Evolutionary conservation across 2,329 filamentous ascomycete species (phyloP).

Genomic region (Exophiala bonariae): DNA sequence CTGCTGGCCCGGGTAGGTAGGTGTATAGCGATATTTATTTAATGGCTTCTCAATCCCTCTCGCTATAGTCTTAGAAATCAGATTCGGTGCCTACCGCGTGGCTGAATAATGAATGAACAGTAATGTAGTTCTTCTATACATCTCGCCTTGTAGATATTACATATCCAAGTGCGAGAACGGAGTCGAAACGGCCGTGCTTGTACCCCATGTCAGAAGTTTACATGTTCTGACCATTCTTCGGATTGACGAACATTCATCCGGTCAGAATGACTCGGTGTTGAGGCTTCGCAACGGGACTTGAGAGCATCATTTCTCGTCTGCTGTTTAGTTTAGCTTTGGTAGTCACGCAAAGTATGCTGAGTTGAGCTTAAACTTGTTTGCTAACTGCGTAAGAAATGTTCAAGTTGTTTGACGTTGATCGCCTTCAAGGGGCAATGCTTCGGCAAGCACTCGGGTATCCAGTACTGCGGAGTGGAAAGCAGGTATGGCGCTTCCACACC

Average conservation of each 20-base stretch:
- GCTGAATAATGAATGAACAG: background rate
- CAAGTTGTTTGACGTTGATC: background rate
- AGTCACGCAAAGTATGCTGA: too few species aligned
- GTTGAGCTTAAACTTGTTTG: too few species aligned
- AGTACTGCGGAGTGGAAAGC: background rate
- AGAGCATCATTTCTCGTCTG: background rate
- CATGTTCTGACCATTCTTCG: too few species aligned
- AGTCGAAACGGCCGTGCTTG: background rate
- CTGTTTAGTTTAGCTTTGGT: too few species aligned
- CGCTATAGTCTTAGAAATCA: background rate
- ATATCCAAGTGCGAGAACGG: background rate
- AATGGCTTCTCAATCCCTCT: background rate
- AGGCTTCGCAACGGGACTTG: too few species aligned
- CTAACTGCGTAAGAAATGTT: too few species aligned
- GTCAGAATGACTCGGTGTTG: too few species aligned
- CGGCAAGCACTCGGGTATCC: background rate
- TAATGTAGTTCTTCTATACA: background rate
- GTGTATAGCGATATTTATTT: too few species aligned
- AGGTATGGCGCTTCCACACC: background rate
- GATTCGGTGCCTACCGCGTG: too few species aligned
- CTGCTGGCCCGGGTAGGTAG: too few species aligned
- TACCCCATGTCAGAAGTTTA: too few species aligned
- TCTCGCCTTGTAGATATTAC: background rate
- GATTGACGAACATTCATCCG: too few species aligned
- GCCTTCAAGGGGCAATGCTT: constrained; percentile 1